phyloP scores from a whole-genome alignment of 129 eudicot genomes.

The Gnaphalium uliginosum region DNA sequence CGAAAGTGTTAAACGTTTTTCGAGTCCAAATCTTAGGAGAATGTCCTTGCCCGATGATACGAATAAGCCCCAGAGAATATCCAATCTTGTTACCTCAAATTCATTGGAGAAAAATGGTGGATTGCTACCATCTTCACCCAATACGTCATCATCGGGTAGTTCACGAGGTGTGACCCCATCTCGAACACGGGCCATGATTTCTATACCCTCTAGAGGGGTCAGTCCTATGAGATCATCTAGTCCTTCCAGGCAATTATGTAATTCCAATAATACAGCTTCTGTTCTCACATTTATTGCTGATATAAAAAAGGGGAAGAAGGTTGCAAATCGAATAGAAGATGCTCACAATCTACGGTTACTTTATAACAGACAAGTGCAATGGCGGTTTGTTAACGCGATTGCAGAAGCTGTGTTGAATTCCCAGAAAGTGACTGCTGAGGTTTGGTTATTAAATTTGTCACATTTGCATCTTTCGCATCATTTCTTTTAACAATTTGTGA shows the following conservation, averaged over 20 bases:
- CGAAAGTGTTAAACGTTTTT: conserved; percentile 36
- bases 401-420: conserved; percentile 49
- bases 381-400: conserved; percentile 81
- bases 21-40: conserved; percentile 51
- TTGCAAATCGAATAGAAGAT: conserved; percentile 68
- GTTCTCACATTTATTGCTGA: conserved; percentile 86
- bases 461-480: background rate
- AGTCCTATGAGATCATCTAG: conserved; percentile 83
- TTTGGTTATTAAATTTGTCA: conserved; percentile 31
- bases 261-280: conserved; percentile 61
- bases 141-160: conserved; percentile 26
- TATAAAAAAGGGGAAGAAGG: conserved; percentile 79
- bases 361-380: conserved; percentile 81
- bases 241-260: conserved; percentile 67
- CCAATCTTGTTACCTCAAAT: conserved; percentile 39
- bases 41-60: conserved; percentile 56
- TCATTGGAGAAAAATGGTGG: conserved; percentile 31
- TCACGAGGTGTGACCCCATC: conserved; percentile 78
- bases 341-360: conserved; percentile 78
- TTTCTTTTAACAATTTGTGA: background rate
- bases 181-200: conserved; percentile 41
- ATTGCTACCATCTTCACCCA: conserved; percentile 60
- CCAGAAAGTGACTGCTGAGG: conserved; percentile 77
- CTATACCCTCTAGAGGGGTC: conserved; percentile 64
- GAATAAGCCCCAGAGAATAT: conserved; percentile 33